Evolutionary conservation across 1,284 basidiomycete genomes (phyloP).

Genomic region (Fomitopsis schrenkii): DNA sequence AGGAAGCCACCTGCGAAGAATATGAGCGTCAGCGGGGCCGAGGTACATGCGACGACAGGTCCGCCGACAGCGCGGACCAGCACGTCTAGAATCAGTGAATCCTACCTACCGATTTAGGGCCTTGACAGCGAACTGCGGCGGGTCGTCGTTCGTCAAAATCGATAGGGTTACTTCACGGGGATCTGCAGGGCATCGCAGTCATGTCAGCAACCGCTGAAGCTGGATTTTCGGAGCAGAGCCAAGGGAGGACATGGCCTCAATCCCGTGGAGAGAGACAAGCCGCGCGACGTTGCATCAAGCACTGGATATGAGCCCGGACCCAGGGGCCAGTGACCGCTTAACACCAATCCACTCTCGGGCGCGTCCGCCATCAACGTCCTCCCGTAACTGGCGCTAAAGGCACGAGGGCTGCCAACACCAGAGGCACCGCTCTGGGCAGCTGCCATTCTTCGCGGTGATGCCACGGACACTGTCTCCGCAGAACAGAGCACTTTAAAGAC

Average conservation of each 20-base stretch:
- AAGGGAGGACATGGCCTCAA: neutral
- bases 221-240: neutral
- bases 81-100: neutral
- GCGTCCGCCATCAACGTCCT: neutral
- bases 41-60: neutral
- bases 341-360: neutral
- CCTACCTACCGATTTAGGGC: neutral
- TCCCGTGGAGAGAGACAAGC: neutral
- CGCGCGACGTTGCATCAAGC: neutral
- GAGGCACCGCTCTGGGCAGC: neutral
- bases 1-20: neutral
- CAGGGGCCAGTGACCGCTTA: neutral
- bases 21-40: conserved; percentile 1
- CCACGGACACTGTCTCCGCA: neutral
- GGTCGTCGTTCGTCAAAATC: neutral
- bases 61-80: neutral
- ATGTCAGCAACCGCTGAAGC: neutral
- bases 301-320: neutral
- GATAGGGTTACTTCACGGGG: neutral
- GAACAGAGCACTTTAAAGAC: neutral
- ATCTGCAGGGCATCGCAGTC: neutral
- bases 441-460: neutral
- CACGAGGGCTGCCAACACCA: neutral
- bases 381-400: neutral
- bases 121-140: neutral